These are phyloP conservation scores for Stemphylium vesicarium DNA, from an alignment of 2,329 filamentous ascomycete species.

Conservation along the genomic window DNA sequence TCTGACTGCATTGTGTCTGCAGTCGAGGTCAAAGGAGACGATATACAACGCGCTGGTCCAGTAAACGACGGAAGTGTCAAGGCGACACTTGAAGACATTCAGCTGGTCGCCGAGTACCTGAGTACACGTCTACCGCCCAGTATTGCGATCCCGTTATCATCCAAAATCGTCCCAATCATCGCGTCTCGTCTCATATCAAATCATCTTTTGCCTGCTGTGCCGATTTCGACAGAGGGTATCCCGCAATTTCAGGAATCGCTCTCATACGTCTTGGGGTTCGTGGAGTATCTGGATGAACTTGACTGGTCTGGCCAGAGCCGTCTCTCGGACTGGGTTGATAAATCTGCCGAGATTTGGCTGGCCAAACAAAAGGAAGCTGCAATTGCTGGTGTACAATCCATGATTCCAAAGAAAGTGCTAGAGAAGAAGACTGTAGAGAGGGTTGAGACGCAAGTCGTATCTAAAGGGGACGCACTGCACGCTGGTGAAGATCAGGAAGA, in stretches of 20 bases:
- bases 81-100: conserved; percentile 40
- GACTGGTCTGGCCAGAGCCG: conserved; percentile 68
- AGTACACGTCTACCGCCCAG: conserved; percentile 57
- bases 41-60: conserved; percentile 39
- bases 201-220: conserved; percentile 80
- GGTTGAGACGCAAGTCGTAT: conserved; percentile 81
- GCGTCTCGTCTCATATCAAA: conserved; percentile 70
- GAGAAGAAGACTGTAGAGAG: conserved; percentile 75
- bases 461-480: conserved; percentile 70
- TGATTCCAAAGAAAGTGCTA: conserved; percentile 71
- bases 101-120: conserved; percentile 58
- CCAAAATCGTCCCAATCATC: conserved; percentile 72
- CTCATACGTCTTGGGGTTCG: conserved; percentile 69
- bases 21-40: conserved; percentile 45
- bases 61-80: conserved; percentile 38
- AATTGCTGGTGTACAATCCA: conserved; percentile 74
- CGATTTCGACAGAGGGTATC: conserved; percentile 74
- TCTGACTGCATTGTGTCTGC: conserved; percentile 44
- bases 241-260: conserved; percentile 73
- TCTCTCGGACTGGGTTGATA: conserved; percentile 79
- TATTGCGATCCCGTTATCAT: conserved; percentile 64
- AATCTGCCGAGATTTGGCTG: conserved; percentile 84
- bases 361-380: conserved; percentile 80
- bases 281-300: conserved; percentile 64
- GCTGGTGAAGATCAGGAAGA: conserved; percentile 56